phyloP scores from a whole-genome alignment of 305 asterid species.

The Fraxinus sp. region DNA sequence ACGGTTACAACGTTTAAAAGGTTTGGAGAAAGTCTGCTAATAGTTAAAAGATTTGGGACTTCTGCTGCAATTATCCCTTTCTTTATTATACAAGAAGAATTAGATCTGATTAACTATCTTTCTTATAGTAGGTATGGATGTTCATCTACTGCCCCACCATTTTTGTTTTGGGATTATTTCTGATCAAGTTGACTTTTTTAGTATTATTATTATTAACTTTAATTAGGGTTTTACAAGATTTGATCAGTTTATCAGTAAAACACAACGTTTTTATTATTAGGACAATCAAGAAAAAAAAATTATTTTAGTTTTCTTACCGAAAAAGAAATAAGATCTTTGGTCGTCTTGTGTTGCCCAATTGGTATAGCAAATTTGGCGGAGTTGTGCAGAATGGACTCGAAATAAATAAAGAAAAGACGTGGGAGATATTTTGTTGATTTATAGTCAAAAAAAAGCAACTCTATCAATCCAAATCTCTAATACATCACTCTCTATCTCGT shows the following conservation, averaged over 20 bases:
- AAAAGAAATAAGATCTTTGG: background rate
- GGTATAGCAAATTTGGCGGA: background rate
- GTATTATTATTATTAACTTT: background rate
- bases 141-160: conserved; percentile 31
- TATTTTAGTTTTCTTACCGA: background rate
- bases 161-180: background rate
- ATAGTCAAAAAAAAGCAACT: background rate
- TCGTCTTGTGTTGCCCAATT: background rate
- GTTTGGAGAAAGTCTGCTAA: too few relatives aligned
- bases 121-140: conserved; percentile 34
- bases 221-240: background rate
- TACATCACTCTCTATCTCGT: background rate
- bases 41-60: too few relatives aligned
- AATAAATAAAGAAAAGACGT: background rate
- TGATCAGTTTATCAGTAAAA: background rate
- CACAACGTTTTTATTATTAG: background rate
- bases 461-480: background rate
- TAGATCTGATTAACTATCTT: background rate
- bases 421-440: too few relatives aligned
- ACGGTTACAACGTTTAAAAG: too few relatives aligned
- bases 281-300: background rate
- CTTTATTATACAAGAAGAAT: background rate
- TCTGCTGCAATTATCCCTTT: too few relatives aligned
- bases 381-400: background rate
- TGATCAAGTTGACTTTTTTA: conserved; percentile 14